phyloP scores from a whole-genome alignment of 129 eudicot species.

The Tagetes patula region DNA sequence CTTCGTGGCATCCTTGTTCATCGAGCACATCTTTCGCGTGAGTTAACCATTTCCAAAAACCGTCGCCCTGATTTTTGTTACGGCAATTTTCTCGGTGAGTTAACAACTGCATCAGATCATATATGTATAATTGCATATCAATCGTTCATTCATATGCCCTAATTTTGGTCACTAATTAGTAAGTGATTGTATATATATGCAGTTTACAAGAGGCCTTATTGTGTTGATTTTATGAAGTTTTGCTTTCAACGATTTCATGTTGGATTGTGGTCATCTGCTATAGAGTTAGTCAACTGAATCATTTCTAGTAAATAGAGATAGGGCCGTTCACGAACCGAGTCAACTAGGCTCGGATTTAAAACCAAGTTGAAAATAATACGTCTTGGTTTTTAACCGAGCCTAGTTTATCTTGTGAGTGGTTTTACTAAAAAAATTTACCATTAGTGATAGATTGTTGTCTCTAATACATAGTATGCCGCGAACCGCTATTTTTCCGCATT shows the following conservation, averaged over 20 bases:
- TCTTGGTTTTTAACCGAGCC: no score
- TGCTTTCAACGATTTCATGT: conserved; percentile 68
- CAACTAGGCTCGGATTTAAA: no score
- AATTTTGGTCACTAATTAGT: not conserved
- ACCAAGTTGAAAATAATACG: no score
- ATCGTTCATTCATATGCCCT: not conserved
- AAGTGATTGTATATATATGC: not conserved
- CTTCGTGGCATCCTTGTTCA: conserved; percentile 5
- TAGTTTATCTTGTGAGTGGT: no score
- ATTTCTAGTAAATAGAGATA: no score
- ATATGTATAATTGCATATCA: no score
- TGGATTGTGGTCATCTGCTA: conserved; percentile 63
- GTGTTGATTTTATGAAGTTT: conserved; percentile 52
- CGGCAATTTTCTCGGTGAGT: conserved; percentile 9
- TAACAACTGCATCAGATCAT: not conserved
- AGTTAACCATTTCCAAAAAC: not conserved
- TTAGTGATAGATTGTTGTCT: no score
- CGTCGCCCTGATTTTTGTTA: not conserved
- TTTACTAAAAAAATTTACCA: no score
- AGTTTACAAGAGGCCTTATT: conserved; percentile 65
- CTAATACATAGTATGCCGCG: no score
- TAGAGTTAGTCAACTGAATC: conserved; percentile 36
- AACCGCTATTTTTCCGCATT: no score
- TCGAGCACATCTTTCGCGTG: not conserved
- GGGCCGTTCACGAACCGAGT: no score